Evolutionary conservation across 495 filamentous ascomycete species (phyloP), one percentile per base, ranked within the genome.

Genomic region (Penicillium soppii): DNA sequence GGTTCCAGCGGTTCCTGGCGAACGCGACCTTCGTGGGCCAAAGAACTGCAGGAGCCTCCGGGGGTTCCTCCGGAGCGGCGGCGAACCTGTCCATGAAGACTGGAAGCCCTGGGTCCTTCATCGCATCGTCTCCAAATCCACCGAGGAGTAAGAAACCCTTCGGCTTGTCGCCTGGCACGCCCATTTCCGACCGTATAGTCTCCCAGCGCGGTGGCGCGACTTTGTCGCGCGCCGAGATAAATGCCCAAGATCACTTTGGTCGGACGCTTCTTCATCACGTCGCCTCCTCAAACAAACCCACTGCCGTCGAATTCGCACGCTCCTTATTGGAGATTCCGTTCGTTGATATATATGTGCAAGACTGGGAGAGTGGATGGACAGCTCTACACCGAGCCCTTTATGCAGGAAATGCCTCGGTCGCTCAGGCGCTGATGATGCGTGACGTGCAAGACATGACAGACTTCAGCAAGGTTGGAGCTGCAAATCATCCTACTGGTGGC

Each of bases 331-430:
- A 88, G 16, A 84, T 91, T 52, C 89, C 94, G 6, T 74, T 84
- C n/a, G 80, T 88, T 50, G 94, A 98, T 70, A 78, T 97, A 10
- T 90, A 95, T 56, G 68, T 76, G 13, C 90, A 95, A 54, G 94
- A 98, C 66, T 74, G 78, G 33, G 94, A 98, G 66, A 97, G 86
- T 67, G 95, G 92, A 17, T 98, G 94, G 94, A 97, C 95, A 43
- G 84, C 91, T 16, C 74, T 98, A 37, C 94, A 98, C 59, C 83
- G 94, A 57, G 90, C 95, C 8, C 75, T 98, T 41, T 98, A 97
- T 60, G 85, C 88, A 58, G 95, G 95, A 16, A 97, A 97, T 63
- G 84, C 91, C 42, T 85, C 89, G 10, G 85, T 95, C 51, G 92
- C 95, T 1, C 80, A 88, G 40, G 77, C 85, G 10, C 81, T 97